These are phyloP conservation scores for Neocallimastix lanati DNA, from an alignment of 192 early-diverging fungal species.

Conservation along the genomic window DNA sequence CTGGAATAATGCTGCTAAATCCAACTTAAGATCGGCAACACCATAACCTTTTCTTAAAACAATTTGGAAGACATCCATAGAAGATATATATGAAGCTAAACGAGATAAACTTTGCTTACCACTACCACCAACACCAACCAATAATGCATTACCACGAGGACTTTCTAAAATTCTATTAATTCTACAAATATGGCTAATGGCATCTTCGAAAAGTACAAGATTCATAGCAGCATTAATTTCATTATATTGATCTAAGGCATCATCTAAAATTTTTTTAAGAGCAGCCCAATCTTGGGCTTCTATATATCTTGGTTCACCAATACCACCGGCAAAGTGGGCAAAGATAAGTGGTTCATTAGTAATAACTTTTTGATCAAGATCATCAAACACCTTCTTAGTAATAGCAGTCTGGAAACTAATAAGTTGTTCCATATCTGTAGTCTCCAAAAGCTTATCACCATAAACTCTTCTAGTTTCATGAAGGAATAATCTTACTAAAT, in stretches of 20 bases:
- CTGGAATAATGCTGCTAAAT: constrained; percentile 27
- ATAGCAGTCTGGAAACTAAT: constrained; percentile 34
- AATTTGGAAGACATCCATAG: constrained; percentile 53
- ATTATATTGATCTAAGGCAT: constrained; percentile 41
- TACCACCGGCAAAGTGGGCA: constrained; percentile 36
- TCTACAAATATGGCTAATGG: constrained; percentile 42
- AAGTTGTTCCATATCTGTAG: constrained; percentile 20
- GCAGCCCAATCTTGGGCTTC: constrained; percentile 34
- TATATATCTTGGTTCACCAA: constrained; percentile 37
- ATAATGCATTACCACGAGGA: constrained; percentile 37
- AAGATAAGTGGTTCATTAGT: constrained; percentile 38
- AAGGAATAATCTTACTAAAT: constrained; percentile 29
- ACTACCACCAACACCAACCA: constrained; percentile 43
- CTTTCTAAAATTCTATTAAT: constrained; percentile 42
- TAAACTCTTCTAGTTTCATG: constrained; percentile 39
- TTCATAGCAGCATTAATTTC: constrained; percentile 44
- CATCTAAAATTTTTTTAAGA: constrained; percentile 29
- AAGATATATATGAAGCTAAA: constrained; percentile 37
- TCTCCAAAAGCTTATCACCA: constrained; percentile 37
- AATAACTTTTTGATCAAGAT: constrained; percentile 29
- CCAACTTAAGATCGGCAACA: constrained; percentile 31
- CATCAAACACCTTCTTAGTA: constrained; percentile 37
- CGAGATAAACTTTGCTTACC: constrained; percentile 43
- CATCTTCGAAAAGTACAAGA: constrained; percentile 45
- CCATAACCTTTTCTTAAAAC: constrained; percentile 40